Percentiles rank a stretch among this genome's conserved stretches.
Conservation (phyloP, 1,284 basidiomycete species). For the Calocybe gambosa region DNA sequence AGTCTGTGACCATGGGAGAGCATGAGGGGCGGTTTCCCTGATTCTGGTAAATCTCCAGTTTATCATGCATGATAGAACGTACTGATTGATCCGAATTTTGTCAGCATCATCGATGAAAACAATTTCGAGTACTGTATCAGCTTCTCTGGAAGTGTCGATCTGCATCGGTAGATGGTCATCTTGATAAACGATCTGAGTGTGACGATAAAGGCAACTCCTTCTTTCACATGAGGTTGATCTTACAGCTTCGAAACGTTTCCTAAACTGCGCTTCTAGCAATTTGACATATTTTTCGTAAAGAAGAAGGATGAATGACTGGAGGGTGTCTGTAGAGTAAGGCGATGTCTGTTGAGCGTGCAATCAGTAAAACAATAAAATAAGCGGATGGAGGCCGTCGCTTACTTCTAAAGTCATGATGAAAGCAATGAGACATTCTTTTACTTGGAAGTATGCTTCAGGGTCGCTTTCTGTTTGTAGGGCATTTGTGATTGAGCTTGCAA, state of each 20-base stretch:
- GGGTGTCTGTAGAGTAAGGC: slow-evolving; percentile 76
- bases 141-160: slow-evolving; percentile 66
- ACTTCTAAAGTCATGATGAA: slow-evolving; percentile 96
- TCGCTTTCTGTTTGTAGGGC: slow-evolving; percentile 76
- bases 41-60: slow-evolving; percentile 6
- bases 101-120: slow-evolving; percentile 83
- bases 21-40: slow-evolving; percentile 69
- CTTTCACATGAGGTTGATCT: slow-evolving; percentile 14
- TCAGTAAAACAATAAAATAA: slow-evolving; percentile 3
- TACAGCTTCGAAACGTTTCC: slow-evolving; percentile 77
- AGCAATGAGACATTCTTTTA: slow-evolving; percentile 79
- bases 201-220: background rate
- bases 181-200: slow-evolving; percentile 68
- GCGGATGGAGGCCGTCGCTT: slow-evolving; percentile 13
- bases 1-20: slow-evolving; percentile 91
- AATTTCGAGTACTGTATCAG: slow-evolving; percentile 72
- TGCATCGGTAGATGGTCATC: slow-evolving; percentile 94
- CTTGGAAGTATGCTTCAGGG: slow-evolving; percentile 77
- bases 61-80: slow-evolving; percentile 18
- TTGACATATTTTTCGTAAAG: slow-evolving; percentile 90
- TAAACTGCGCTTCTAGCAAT: slow-evolving; percentile 81
- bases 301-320: slow-evolving; percentile 82
- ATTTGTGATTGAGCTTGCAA: slow-evolving; percentile 72
- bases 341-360: slow-evolving; percentile 52
- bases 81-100: slow-evolving; percentile 60